Evolutionary conservation across 192 early-diverging fungal species (phyloP).

Genomic region (Lunasporangiospora selenospora): DNA sequence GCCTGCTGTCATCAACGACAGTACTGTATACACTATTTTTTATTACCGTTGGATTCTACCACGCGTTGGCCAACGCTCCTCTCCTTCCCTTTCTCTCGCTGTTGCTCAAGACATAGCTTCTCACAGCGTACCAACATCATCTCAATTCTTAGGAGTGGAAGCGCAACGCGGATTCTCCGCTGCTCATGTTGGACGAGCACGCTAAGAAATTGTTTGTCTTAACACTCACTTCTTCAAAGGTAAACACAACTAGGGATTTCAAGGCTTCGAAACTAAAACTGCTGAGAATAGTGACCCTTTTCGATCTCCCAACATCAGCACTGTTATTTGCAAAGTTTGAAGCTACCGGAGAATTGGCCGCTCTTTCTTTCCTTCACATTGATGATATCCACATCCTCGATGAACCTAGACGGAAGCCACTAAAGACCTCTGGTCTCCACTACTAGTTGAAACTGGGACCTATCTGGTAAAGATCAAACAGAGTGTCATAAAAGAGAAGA

Average conservation of each 20-base stretch:
- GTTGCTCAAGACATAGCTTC: too few species aligned
- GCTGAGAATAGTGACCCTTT: not conserved
- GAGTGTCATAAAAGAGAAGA: not conserved
- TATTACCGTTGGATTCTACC: too few species aligned
- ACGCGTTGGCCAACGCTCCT: too few species aligned
- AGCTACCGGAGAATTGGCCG: constrained; percentile 2
- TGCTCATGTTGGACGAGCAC: too few species aligned
- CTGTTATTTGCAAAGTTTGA: constrained; percentile 8
- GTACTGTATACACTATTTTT: too few species aligned
- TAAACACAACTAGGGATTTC: constrained; percentile 4
- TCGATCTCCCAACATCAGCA: not conserved
- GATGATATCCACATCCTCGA: constrained; percentile 22
- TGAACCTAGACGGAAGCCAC: not conserved
- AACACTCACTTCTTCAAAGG: constrained; percentile 12
- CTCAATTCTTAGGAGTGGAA: too few species aligned
- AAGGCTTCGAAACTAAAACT: not conserved
- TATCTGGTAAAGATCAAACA: constrained; percentile 4
- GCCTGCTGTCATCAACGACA: too few species aligned
- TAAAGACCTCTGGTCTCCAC: not conserved
- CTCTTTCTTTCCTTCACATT: constrained; percentile 19
- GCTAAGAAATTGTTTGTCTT: too few species aligned
- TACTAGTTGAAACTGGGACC: not conserved
- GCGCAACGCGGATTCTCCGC: too few species aligned
- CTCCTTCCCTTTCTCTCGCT: too few species aligned
- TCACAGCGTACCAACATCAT: too few species aligned